phyloP scores from a whole-genome alignment of 495 filamentous ascomycete species.

The Hyphodiscus hymeniophilus region DNA sequence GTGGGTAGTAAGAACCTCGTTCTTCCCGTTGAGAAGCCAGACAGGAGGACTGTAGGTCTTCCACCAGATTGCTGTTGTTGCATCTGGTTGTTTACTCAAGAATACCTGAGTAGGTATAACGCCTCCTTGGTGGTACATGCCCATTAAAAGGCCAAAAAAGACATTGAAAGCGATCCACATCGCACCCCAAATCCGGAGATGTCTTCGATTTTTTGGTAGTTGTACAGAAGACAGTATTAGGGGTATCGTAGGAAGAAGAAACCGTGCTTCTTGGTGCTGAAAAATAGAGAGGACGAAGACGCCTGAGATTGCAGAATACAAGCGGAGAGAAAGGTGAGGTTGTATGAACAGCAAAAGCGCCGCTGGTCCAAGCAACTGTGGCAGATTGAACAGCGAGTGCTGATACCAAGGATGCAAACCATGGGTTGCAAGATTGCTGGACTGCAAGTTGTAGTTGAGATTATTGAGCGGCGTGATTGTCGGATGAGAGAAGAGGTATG shows the following conservation, averaged over 20 bases:
- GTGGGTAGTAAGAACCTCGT: conserved; percentile 54
- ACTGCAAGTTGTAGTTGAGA: conserved; percentile 71
- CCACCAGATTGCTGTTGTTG: conserved; percentile 85
- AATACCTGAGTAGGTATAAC: conserved; percentile 74
- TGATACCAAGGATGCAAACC: conserved; percentile 90
- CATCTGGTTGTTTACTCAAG: conserved; percentile 46
- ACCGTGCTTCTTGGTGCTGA: conserved; percentile 91
- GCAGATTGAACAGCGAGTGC: conserved; percentile 77
- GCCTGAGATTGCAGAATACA: conserved; percentile 75
- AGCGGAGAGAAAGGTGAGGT: conserved; percentile 46
- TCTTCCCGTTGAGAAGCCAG: conserved; percentile 79
- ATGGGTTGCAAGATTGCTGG: conserved; percentile 76
- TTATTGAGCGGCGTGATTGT: conserved; percentile 90
- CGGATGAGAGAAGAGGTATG: conserved; percentile 46
- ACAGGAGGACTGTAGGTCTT: conserved; percentile 92
- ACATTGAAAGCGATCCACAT: conserved; percentile 82
- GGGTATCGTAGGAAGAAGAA: conserved; percentile 80
- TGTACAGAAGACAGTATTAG: conserved; percentile 79
- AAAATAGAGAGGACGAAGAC: conserved; percentile 73
- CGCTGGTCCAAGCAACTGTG: conserved; percentile 85
- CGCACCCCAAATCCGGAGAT: conserved; percentile 47
- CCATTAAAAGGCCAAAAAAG: conserved; percentile 73
- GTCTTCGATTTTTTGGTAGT: conserved; percentile 48
- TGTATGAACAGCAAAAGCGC: conserved; percentile 56
- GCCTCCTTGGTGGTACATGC: conserved; percentile 88